Base-by-base conservation (phyloP, 768 basidiomycete genomes). In the Kockovaella imperatae region DNA sequence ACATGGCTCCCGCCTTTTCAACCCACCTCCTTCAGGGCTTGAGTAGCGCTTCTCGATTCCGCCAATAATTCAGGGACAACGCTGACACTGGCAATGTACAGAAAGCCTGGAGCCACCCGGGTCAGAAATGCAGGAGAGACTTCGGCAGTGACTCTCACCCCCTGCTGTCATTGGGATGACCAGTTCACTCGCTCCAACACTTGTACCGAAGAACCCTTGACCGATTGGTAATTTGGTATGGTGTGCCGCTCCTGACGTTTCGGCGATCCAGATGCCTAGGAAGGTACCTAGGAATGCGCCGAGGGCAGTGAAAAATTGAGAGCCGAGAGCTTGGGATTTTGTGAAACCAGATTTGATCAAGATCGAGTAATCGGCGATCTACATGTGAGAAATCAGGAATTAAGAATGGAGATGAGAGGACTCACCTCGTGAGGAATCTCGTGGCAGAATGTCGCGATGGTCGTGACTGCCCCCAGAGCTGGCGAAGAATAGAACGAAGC, bases 401-500 rank as follows among this genome's bases (percentile, higher is more conserved):
- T 11, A 46, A n/a, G 18, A 38, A 34, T 11, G 38, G 35, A 3
- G 17, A 3, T 8, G 4, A 25, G 18, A n/a, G 7, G n/a, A 52
- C 57, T 47, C 39, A 65, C 67, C 53, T 93, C 87, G 63, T 93
- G 88, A 15, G 89, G 89, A 45, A 93, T 91, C 72, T 93, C 88
- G 68, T 93, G 87, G 2, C 86, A 87, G 64, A 91, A 93, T 66
- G 88, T 91, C 21, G 89, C 89, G 38, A 93, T 77, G n/a, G 88
- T 89, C 2, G 88, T 91, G 35, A 88, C 90, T 29, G 89, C 88
- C 35, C 89, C 89, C 53, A 93, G 87, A 49, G 89, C 75, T 3
- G 89, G 89, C 28, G 86, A 87, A n/a, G 87, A 87, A 68, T 91
- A 91, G 75, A 91, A 93, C n/a, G 87, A 88, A 44, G 89, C 88